These are phyloP conservation scores for Ehretia macrophylla DNA, from an alignment of 257 asterid species.

Conservation along the genomic window DNA sequence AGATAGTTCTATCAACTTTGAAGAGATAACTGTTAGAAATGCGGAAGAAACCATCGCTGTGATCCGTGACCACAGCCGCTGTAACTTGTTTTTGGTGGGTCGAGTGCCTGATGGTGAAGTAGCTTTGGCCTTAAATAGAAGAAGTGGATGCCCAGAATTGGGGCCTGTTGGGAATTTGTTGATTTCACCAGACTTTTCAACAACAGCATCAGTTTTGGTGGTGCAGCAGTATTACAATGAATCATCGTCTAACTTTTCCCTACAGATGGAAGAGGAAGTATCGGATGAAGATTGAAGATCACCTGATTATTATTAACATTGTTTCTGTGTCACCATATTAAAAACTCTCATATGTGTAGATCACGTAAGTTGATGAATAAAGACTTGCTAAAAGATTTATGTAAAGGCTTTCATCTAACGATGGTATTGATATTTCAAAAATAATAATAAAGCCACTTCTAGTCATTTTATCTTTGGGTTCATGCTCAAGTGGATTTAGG, in stretches of 20 bases:
- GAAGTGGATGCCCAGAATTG: constrained; percentile 36
- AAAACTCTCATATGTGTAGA: no score
- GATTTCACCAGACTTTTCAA: constrained; percentile 24
- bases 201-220: constrained; percentile 49
- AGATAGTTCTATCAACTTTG: constrained; percentile 22
- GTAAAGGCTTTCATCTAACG: no score
- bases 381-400: no score
- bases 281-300: not conserved
- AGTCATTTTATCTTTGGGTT: no score
- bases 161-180: constrained; percentile 40
- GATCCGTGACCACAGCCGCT: constrained; percentile 20
- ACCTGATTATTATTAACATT: not conserved
- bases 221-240: constrained; percentile 29
- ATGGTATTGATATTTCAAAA: no score
- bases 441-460: no score
- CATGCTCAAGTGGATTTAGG: no score
- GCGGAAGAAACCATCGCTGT: constrained; percentile 14
- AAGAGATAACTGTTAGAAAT: constrained; percentile 17
- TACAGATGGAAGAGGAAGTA: not conserved
- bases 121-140: constrained; percentile 16
- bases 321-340: no score
- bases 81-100: constrained; percentile 45
- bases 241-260: not conserved
- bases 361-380: no score
- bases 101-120: constrained; percentile 36